These are phyloP conservation scores for Leccinum subspadiceum DNA, from an alignment of 1,284 basidiomycete species.

Conservation along the genomic window DNA sequence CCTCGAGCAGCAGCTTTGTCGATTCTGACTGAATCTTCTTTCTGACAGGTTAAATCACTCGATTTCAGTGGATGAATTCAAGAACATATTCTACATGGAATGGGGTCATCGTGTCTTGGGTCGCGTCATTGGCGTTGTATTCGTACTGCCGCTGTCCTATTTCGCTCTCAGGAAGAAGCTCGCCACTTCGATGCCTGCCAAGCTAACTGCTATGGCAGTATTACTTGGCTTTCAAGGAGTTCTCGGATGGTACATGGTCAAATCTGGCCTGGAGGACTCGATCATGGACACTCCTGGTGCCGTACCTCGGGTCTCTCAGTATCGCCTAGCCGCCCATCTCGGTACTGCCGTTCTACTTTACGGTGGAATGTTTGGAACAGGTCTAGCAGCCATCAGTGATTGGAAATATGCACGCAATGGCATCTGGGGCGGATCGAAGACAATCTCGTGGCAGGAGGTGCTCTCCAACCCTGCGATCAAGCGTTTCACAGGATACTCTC, in stretches of 20 bases:
- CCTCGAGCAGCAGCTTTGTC: neutral
- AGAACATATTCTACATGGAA: constrained; percentile 98
- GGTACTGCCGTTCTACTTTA: constrained; percentile 90
- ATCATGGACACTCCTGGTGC: constrained; percentile 79
- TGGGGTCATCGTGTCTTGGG: constrained; percentile 96
- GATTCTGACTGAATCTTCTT: constrained; percentile 3
- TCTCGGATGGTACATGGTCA: constrained; percentile 99
- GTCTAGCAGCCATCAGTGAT: constrained; percentile 78
- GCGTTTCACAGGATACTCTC: constrained; percentile 60
- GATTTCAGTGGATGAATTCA: constrained; percentile 89
- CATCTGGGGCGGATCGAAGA: constrained; percentile 43
- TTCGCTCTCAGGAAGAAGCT: constrained; percentile 73
- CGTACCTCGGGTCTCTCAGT: constrained; percentile 94
- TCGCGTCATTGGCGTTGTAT: constrained; percentile 81
- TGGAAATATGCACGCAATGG: constrained; percentile 64
- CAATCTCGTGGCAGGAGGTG: constrained; percentile 47
- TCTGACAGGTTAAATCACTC: constrained; percentile 79
- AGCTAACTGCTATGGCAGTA: constrained; percentile 69
- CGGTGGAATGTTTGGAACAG: constrained; percentile 86
- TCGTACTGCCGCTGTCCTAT: constrained; percentile 79
- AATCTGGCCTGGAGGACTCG: constrained; percentile 87
- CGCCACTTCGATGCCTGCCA: constrained; percentile 57
- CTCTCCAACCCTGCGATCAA: constrained; percentile 57
- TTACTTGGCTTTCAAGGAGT: constrained; percentile 90
- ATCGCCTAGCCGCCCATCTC: constrained; percentile 93